phyloP scores from a whole-genome alignment of 2,329 filamentous ascomycete species.

The Xylaria sp. region DNA sequence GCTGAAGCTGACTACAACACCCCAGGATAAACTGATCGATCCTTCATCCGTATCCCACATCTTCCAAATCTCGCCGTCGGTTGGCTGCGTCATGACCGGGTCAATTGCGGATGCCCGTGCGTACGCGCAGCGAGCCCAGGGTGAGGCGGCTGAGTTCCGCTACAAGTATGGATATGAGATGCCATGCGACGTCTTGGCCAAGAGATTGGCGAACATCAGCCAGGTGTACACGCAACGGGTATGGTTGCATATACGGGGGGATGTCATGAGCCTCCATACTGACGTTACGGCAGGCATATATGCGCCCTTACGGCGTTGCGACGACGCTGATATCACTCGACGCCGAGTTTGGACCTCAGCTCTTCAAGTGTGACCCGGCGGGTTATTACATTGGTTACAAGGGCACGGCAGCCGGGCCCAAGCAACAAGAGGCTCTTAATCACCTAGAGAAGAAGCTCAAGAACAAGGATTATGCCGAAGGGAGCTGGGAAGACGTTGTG shows the following conservation, averaged over 20 bases:
- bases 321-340: constrained; percentile 96
- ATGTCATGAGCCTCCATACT: constrained; percentile 30
- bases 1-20: constrained; percentile 49
- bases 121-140: constrained; percentile 90
- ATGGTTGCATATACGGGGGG: constrained; percentile 45
- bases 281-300: constrained; percentile 76
- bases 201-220: constrained; percentile 98
- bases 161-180: constrained; percentile 99
- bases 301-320: constrained; percentile 96
- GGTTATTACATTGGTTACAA: constrained; percentile 99
- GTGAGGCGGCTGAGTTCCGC: constrained; percentile 95
- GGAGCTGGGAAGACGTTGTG: constrained; percentile 96
- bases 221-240: constrained; percentile 99
- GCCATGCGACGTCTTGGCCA: constrained; percentile 96
- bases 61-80: constrained; percentile 94
- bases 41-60: constrained; percentile 96
- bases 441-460: constrained; percentile 99
- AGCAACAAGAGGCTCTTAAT: constrained; percentile 98
- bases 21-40: constrained; percentile 97
- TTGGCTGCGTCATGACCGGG: constrained; percentile 98
- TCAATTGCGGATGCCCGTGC: constrained; percentile 97
- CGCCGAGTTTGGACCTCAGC: constrained; percentile 88
- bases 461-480: constrained; percentile 95
- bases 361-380: constrained; percentile 98
- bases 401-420: constrained; percentile 94